Evolutionary conservation across 176 grass and related monocot species (phyloP).

Genomic region (Hordeum marinum): DNA sequence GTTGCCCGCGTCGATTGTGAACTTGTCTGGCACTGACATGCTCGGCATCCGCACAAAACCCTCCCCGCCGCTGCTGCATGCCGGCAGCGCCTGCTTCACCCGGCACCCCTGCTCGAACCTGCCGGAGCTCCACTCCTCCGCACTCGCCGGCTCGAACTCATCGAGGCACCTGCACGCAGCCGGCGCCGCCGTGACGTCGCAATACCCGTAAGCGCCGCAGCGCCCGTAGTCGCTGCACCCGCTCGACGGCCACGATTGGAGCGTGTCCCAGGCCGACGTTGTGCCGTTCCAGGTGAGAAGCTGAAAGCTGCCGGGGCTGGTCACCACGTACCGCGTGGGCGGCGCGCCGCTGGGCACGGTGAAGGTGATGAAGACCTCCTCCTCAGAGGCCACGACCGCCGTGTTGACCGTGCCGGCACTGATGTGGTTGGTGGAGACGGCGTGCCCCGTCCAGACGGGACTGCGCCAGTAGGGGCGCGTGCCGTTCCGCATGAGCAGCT

Average conservation of each 20-base stretch:
- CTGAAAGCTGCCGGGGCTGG: background rate
- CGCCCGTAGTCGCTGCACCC: slow-evolving; percentile 4
- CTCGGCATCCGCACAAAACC: slow-evolving; percentile 25
- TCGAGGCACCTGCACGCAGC: slow-evolving; percentile 33
- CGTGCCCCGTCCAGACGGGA: slow-evolving; percentile 24
- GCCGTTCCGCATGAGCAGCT: slow-evolving; percentile 31
- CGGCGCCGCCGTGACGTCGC: background rate
- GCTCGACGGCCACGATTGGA: background rate
- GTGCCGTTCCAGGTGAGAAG: background rate
- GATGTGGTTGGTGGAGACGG: background rate
- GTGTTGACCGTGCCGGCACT: background rate
- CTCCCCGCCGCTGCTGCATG: background rate
- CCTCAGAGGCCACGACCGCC: background rate
- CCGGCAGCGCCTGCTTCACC: slow-evolving; percentile 15
- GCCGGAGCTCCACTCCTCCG: background rate
- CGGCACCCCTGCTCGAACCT: slow-evolving; percentile 29
- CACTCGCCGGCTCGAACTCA: slow-evolving; percentile 32
- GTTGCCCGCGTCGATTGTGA: background rate
- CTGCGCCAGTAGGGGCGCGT: slow-evolving; percentile 20
- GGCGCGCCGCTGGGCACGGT: background rate
- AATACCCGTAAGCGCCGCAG: slow-evolving; percentile 35
- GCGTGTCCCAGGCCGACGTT: background rate
- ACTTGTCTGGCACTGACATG: slow-evolving; percentile 46
- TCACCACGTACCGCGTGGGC: background rate
- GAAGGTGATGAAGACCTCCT: background rate